phyloP scores from a whole-genome alignment of 2,329 filamentous ascomycete genomes.

The Sordariomycetes sp. region DNA sequence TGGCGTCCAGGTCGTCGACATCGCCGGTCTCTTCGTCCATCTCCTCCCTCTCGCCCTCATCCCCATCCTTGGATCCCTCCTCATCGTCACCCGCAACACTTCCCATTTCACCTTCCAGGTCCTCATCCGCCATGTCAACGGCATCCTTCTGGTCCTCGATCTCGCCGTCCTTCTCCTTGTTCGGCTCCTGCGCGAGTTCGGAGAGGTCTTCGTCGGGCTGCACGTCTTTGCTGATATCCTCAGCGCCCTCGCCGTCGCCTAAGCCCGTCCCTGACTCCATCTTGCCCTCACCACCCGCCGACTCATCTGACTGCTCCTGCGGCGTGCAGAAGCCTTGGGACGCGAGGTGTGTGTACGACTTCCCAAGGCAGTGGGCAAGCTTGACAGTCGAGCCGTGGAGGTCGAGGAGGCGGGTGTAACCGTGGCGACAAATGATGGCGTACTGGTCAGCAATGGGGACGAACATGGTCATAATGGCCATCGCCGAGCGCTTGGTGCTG shows the following conservation, averaged over 20 bases:
- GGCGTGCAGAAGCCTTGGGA: conserved; percentile 87
- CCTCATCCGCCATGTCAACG: conserved; percentile 86
- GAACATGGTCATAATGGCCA: conserved; percentile 25
- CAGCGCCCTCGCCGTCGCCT: conserved; percentile 87
- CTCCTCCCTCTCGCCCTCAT: conserved; percentile 58
- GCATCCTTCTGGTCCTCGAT: conserved; percentile 76
- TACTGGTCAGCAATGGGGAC: conserved; percentile 71
- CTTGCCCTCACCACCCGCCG: conserved; percentile 61
- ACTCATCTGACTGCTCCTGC: conserved; percentile 64
- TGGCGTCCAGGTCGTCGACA: conserved; percentile 82
- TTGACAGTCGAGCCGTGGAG: conserved; percentile 64
- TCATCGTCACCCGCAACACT: conserved; percentile 53
- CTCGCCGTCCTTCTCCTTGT: conserved; percentile 52
- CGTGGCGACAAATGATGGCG: conserved; percentile 44
- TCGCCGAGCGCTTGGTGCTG: conserved; percentile 16
- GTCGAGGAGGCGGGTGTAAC: conserved; percentile 45
- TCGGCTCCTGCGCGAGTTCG: conserved; percentile 79
- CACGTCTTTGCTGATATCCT: conserved; percentile 97
- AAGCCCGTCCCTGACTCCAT: conserved; percentile 87
- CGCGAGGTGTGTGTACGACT: conserved; percentile 68
- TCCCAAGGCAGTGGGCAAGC: conserved; percentile 65
- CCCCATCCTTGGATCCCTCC: conserved; percentile 48
- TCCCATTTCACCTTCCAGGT: conserved; percentile 77
- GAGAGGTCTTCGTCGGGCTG: conserved; percentile 86
- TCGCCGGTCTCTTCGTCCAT: conserved; percentile 86